Evolutionary conservation across 202 grass and related monocot genomes (phyloP), one percentile per base, ranked within the genome.

Genomic region (Panicum hallii): DNA sequence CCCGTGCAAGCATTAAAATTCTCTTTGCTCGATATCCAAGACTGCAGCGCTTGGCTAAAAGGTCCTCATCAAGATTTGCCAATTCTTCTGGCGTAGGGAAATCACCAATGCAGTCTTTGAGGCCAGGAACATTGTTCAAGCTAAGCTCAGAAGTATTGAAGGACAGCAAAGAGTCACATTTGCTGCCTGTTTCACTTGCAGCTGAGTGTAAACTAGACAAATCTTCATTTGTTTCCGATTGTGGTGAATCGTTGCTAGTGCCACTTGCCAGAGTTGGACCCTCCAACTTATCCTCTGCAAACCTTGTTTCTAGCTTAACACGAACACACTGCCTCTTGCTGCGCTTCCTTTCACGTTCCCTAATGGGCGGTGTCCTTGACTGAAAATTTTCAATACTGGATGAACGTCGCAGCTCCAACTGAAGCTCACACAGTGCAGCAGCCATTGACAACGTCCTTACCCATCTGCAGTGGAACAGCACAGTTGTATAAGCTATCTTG

Each of bases 31-130:
- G 89, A 77, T 97, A 94, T 79, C 95, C 95, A 79, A 97, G 79
- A 74, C 54, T 81, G 81, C 95, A 97, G 30, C 55, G 82, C 38
- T 85, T 81, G 7, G 90, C 87, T 73, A 93, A 82, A 43, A 84
- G 84, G 14, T 32, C n/a, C 5, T 84, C 89, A 80, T 91, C 87
- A 79, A 94, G 72, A 52, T 42, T 74, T 7, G 85, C 92, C 55
- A 97, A 62, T 83, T 97, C 95, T 82, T 92, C 82, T 5, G 87
- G 84, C 14, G 52, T 85, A 75, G 90, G 92, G 57, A 97, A 97
- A 86, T 97, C 87, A 52, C 85, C 85, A n/a, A 71, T 74, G 63
- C 67, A 56, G 79, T 70, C 71, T 77, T 87, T 74, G 42, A 68
- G 41, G 20, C 2, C 56, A 81, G 11, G 12, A 70, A 8, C 61